These are phyloP conservation scores for Hymenoscyphus repandus DNA, from an alignment of 2,329 filamentous ascomycete genomes.

Conservation along the genomic window DNA sequence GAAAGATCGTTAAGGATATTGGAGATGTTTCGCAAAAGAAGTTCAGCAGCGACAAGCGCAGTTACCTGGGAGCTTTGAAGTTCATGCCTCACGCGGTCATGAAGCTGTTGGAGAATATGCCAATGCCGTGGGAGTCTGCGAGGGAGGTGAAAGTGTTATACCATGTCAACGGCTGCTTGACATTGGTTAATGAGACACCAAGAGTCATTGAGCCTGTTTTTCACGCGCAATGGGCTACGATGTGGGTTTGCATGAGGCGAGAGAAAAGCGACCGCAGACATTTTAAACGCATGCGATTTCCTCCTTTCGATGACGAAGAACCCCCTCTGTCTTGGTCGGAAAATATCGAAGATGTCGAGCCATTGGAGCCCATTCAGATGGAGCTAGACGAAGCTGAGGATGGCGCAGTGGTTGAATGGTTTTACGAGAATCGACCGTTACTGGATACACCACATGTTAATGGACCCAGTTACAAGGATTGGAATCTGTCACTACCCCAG, in stretches of 20 bases:
- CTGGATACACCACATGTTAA: constrained; percentile 92
- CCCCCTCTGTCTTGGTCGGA: constrained; percentile 97
- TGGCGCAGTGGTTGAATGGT: constrained; percentile 87
- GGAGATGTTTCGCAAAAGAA: constrained; percentile 99
- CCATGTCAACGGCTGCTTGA: constrained; percentile 96
- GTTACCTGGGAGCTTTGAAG: constrained; percentile 93
- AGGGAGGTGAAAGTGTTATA: constrained; percentile 97
- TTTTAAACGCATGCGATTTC: constrained; percentile 99
- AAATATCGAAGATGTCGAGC: constrained; percentile 98
- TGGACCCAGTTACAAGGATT: constrained; percentile 91
- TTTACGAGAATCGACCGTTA: constrained; percentile 90
- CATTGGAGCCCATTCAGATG: constrained; percentile 96
- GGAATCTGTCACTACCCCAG: constrained; percentile 88
- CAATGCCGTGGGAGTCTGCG: constrained; percentile 98
- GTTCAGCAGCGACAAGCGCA: constrained; percentile 97
- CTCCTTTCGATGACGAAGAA: constrained; percentile 97
- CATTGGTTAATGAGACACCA: constrained; percentile 92
- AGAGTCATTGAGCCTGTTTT: constrained; percentile 97
- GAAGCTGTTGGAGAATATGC: constrained; percentile 98
- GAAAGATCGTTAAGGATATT: constrained; percentile 97
- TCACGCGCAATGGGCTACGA: constrained; percentile 97
- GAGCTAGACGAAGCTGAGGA: constrained; percentile 95
- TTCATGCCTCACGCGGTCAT: constrained; percentile 99
- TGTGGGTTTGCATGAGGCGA: constrained; percentile 98
- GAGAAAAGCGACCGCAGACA: constrained; percentile 94